These are phyloP conservation scores for Daldinia caldariorum DNA, from an alignment of 495 filamentous ascomycete species.

Conservation along the genomic window DNA sequence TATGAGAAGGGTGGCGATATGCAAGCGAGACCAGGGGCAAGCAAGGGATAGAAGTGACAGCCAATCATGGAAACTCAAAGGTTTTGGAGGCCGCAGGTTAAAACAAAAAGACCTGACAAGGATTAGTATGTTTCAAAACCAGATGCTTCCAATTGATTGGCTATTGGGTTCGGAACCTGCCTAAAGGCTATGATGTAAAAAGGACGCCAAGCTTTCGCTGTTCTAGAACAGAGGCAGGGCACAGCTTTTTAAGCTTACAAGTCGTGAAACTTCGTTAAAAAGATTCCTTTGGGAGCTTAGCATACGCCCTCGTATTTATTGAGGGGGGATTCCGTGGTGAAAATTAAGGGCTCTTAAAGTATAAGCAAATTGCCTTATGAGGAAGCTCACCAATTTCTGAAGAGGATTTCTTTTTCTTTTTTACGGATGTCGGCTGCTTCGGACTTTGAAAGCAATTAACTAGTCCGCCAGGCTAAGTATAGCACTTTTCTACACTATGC, in stretches of 20 bases:
- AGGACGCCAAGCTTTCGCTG: neutral
- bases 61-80: slow-evolving; percentile 25
- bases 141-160: slow-evolving; percentile 32
- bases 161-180: slow-evolving; percentile 1
- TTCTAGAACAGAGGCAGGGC: slow-evolving; percentile 6
- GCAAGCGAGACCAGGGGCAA: slow-evolving; percentile 16
- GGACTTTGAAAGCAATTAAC: slow-evolving; percentile 6
- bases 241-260: neutral
- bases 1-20: slow-evolving; percentile 38
- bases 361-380: neutral
- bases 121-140: slow-evolving; percentile 24
- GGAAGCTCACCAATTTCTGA: slow-evolving; percentile 1
- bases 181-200: neutral
- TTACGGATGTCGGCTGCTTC: neutral
- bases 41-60: slow-evolving; percentile 16
- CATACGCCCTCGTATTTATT: slow-evolving; percentile 28
- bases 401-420: neutral
- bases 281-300: slow-evolving; percentile 4
- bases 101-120: slow-evolving; percentile 18
- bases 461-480: slow-evolving; percentile 7
- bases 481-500: neutral
- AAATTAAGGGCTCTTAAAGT: slow-evolving; percentile 29
- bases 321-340: slow-evolving; percentile 17
- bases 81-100: neutral
- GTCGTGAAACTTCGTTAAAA: neutral